Conservation (phyloP, 805 yeast species). For the Lachancea meyersii region DNA sequence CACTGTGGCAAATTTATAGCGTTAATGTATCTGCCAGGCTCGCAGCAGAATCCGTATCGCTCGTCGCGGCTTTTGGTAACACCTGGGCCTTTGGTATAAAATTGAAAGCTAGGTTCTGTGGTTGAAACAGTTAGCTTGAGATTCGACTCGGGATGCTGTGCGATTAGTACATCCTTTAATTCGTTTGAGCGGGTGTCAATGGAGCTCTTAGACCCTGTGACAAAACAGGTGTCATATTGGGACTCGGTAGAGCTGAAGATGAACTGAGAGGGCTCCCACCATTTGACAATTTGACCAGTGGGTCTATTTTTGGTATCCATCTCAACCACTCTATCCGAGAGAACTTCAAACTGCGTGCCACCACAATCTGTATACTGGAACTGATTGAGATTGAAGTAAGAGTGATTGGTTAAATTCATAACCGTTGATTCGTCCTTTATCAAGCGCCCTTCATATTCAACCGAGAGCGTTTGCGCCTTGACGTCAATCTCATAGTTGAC, state of each 20-base stretch:
- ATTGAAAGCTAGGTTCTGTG: conserved; percentile 63
- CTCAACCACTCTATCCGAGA: conserved; percentile 38
- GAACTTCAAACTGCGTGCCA: conserved; percentile 37
- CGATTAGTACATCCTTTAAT: conserved; percentile 37
- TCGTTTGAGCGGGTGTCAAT: conserved; percentile 44
- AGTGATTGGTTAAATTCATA: conserved; percentile 55
- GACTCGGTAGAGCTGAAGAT: conserved; percentile 14
- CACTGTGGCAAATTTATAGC: conserved; percentile 45
- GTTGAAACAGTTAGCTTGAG: conserved; percentile 40
- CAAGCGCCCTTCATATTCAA: conserved; percentile 41
- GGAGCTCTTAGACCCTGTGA: conserved; percentile 30
- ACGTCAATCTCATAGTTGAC: conserved; percentile 42
- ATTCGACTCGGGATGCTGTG: conserved; percentile 40
- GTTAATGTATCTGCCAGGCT: conserved; percentile 53
- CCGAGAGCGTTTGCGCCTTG: conserved; percentile 33
- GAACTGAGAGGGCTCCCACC: conserved; percentile 9
- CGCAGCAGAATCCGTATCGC: conserved; percentile 54
- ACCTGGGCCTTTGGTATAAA: conserved; percentile 55
- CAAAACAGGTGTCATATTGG: conserved; percentile 44
- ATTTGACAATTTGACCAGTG: conserved; percentile 36
- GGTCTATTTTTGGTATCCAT: conserved; percentile 38
- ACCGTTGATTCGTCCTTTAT: conserved; percentile 38
- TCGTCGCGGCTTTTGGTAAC: conserved; percentile 28
- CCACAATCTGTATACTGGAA: conserved; percentile 26
- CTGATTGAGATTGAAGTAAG: conserved; percentile 49